A percentile compares a stretch with the other conserved stretches of the same genome.
These are phyloP conservation scores for Digitaria exilis DNA, from an alignment of 202 grass and related monocot genomes.

Conservation along the genomic window DNA sequence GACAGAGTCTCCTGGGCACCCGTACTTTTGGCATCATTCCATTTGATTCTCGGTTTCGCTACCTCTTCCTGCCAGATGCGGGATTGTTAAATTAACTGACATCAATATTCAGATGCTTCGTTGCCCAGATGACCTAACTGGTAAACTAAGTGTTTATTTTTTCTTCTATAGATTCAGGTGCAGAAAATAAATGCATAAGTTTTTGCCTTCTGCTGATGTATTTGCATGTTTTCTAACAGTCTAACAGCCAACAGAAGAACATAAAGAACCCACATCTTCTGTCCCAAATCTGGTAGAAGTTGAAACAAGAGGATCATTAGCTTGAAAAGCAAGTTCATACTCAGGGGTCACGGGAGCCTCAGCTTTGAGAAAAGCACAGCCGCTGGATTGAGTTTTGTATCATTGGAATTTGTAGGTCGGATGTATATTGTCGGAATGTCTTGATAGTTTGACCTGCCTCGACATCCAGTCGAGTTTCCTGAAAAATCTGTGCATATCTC, in stretches of 20 bases:
- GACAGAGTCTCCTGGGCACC: conserved; percentile 75
- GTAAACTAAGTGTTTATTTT: conserved; percentile 5
- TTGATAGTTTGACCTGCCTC: not conserved
- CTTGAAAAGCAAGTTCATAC: not conserved
- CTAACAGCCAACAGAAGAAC: conserved; percentile 4
- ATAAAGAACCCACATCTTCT: not conserved
- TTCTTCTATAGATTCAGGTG: not conserved
- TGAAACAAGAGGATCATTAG: not conserved
- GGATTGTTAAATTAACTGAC: conserved; percentile 19
- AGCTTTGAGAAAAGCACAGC: not conserved
- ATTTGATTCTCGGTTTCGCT: conserved; percentile 89
- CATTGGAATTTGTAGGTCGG: not conserved
- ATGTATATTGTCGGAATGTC: conserved; percentile 20
- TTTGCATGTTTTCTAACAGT: conserved; percentile 24
- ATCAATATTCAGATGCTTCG: not conserved
- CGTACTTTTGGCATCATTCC: conserved; percentile 73
- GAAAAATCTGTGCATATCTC: conserved; percentile 23
- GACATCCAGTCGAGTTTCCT: conserved; percentile 18
- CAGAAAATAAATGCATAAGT: not conserved
- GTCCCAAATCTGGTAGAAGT: not conserved
- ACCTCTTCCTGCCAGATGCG: conserved; percentile 80
- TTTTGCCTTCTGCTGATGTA: not conserved
- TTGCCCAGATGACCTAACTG: conserved; percentile 14
- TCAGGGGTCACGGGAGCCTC: not conserved
- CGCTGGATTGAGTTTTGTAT: not conserved